Conservation (phyloP, 1,284 basidiomycete species). For the Sanghuangporus baumii region DNA sequence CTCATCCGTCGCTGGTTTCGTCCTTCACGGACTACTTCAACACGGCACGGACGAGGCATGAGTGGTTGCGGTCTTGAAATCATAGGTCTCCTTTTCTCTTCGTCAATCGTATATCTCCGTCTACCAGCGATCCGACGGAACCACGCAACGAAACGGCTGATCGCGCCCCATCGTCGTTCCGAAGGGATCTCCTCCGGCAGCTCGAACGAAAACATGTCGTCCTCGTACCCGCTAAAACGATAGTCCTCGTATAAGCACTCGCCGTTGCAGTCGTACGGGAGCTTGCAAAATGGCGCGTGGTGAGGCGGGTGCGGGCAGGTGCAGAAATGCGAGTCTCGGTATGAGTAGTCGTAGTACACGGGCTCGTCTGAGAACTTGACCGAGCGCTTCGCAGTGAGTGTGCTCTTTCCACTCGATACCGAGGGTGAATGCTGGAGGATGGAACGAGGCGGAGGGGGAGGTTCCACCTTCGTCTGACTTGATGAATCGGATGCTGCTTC, state of each 20-base stretch:
- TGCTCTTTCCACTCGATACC: slow-evolving; percentile 17
- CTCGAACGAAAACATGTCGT: slow-evolving; percentile 19
- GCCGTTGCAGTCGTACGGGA: slow-evolving; percentile 14
- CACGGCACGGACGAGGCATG: slow-evolving; percentile 2
- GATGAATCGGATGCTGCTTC: slow-evolving; percentile 67
- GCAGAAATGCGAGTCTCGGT: slow-evolving; percentile 5
- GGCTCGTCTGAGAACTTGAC: slow-evolving; percentile 19
- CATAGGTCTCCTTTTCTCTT: slow-evolving; percentile 10
- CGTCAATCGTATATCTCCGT: slow-evolving; percentile 13
- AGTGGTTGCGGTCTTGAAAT: slow-evolving; percentile 15
- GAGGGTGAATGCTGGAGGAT: slow-evolving; percentile 16
- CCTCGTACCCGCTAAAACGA: slow-evolving; percentile 12
- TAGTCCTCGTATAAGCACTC: slow-evolving; percentile 15
- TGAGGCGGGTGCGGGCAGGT: slow-evolving; percentile 4
- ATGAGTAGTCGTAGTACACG: slow-evolving; percentile 19
- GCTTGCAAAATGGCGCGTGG: slow-evolving; percentile 13
- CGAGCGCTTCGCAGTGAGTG: slow-evolving; percentile 16
- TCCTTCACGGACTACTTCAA: background rate
- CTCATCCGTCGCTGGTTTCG: background rate
- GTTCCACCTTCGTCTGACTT: slow-evolving; percentile 34
- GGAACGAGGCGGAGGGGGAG: slow-evolving; percentile 10
- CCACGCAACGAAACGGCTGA: slow-evolving; percentile 17
- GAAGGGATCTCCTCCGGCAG: slow-evolving; percentile 15
- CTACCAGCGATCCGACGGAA: slow-evolving; percentile 9
- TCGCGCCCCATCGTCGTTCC: slow-evolving; percentile 13